These are phyloP conservation scores for Cadophora sp. DNA, from an alignment of 2,329 filamentous ascomycete genomes.

Conservation along the genomic window DNA sequence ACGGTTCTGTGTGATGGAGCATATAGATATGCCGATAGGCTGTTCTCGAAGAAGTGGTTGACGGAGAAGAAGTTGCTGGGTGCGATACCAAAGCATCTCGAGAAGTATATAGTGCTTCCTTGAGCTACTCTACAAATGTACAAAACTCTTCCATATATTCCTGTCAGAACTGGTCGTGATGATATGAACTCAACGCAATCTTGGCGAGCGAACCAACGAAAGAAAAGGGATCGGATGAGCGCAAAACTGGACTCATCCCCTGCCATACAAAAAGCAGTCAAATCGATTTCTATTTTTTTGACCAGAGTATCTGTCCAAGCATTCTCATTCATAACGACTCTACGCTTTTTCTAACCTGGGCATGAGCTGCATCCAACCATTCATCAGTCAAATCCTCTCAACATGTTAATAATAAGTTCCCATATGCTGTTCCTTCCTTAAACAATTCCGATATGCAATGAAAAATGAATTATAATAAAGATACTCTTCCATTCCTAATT, in stretches of 20 bases:
- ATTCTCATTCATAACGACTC: slow-evolving; percentile 10
- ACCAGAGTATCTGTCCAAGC: not conserved
- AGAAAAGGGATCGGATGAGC: not conserved
- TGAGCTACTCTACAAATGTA: slow-evolving; percentile 48
- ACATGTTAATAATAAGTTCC: not conserved
- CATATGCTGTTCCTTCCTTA: not conserved
- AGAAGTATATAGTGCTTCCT: slow-evolving; percentile 93
- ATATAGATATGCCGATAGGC: slow-evolving; percentile 92
- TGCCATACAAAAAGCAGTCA: not conserved
- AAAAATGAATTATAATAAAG: not conserved
- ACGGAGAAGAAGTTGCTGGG: slow-evolving; percentile 81
- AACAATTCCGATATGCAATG: not conserved
- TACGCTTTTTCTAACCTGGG: slow-evolving; percentile 4
- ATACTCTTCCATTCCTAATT: not conserved
- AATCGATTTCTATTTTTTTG: not conserved
- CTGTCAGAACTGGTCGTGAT: too few relatives aligned
- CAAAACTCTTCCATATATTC: not conserved
- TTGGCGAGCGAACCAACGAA: not conserved
- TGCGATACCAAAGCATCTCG: slow-evolving; percentile 82
- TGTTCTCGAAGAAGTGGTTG: slow-evolving; percentile 94
- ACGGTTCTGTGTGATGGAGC: slow-evolving; percentile 95
- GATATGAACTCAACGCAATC: too few relatives aligned
- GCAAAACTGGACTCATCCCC: not conserved
- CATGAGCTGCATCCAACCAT: not conserved
- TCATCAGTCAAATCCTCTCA: not conserved